These are phyloP conservation scores for Aspergillus unguis DNA, from an alignment of 2,329 filamentous ascomycete genomes.

Conservation along the genomic window DNA sequence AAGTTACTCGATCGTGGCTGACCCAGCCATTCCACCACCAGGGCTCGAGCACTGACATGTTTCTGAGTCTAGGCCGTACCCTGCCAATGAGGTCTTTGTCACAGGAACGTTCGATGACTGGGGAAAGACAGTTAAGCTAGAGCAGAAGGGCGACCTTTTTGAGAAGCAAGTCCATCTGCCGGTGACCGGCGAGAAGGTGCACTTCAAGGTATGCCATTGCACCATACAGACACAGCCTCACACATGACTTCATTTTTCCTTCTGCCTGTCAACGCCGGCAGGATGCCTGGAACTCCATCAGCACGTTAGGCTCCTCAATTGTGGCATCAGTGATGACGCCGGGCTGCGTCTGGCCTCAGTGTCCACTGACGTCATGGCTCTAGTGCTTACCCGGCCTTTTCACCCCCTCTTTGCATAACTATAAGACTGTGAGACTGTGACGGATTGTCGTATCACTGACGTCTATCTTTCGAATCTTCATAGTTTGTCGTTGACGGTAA, in stretches of 20 bases:
- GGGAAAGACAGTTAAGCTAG: slow-evolving; percentile 79
- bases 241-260: slow-evolving; percentile 5
- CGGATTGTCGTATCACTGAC: slow-evolving; percentile 15
- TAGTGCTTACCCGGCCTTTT: slow-evolving; percentile 2
- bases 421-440: slow-evolving; percentile 21
- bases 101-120: slow-evolving; percentile 96
- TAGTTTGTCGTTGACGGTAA: slow-evolving; percentile 93
- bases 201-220: slow-evolving; percentile 76
- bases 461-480: slow-evolving; percentile 10
- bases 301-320: slow-evolving; percentile 6
- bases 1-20: slow-evolving; percentile 18
- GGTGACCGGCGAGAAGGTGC: slow-evolving; percentile 66
- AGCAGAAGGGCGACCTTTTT: slow-evolving; percentile 69
- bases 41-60: slow-evolving; percentile 25
- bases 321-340: slow-evolving; percentile 26
- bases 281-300: background rate
- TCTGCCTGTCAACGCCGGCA: no score
- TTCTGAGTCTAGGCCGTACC: slow-evolving; percentile 65
- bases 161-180: slow-evolving; percentile 76
- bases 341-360: slow-evolving; percentile 16
- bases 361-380: slow-evolving; percentile 23
- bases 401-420: slow-evolving; percentile 16
- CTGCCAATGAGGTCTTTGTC: slow-evolving; percentile 83
- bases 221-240: slow-evolving; percentile 4
- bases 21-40: slow-evolving; percentile 1